Evolutionary conservation across 1,284 basidiomycete species (phyloP), one percentile per base, ranked within the genome.

Genomic region (Xerocomus nothofagi): DNA sequence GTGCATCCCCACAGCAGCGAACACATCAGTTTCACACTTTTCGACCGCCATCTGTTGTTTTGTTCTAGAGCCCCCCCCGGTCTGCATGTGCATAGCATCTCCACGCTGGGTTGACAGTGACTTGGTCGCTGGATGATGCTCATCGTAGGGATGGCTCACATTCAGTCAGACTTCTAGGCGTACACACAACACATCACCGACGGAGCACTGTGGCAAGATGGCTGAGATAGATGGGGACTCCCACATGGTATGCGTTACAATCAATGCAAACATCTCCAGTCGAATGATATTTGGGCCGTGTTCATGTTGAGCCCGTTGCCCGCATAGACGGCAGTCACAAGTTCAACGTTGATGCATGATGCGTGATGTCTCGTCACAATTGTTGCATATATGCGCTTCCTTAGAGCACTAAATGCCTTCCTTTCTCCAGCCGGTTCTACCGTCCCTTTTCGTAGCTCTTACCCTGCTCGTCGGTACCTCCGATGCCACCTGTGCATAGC

Each of bases 51-150:
- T n/a, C 2, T 44, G 11, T 23, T 43, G 18, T 29, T 11, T 21
- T 29, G 30, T 47, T 23, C 27, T 12, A 17, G 31, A 34, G 21
- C 32, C 11, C 21, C 32, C 26, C n/a, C n/a, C n/a, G 1, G 26
- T 24, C 27, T 15, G 4, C 39, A 38, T 26, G 40, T 51, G 50
- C 50, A 52, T 29, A 38, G 49, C 30, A 45, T 45, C 15, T 11
- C 26, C 30, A 21, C 30, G 20, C 14, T 17, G 50, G 47, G 50
- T 26, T 32, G 36, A 53, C 26, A 9, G 17, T 29, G 40, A 38
- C 20, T 5, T 23, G 4, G n/a, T 26, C n/a, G 15, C n/a, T 18
- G 27, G 20, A 46, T 21, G 50, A 46, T 29, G 8, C 24, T 44
- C 39, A 1, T 23, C 26, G 47, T 52, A 5, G 29, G 12, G 49